Evolutionary conservation across 139 green algal species (phyloP).

Genomic region (Diplosphaera chodatii): DNA sequence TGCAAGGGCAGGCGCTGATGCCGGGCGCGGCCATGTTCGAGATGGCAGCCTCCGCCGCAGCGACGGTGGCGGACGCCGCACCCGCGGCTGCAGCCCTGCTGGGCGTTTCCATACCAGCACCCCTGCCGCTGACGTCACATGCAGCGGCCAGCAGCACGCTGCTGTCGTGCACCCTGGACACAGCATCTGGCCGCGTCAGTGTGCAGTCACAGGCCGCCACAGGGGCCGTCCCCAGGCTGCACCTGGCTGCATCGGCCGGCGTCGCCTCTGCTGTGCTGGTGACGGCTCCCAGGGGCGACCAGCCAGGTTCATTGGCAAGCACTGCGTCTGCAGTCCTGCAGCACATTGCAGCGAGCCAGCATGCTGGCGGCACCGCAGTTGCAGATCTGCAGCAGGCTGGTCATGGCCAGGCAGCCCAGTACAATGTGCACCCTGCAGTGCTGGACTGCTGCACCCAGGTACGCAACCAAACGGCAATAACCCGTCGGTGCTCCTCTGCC

Average conservation of each 20-base stretch:
- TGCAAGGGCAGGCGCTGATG: slow-evolving; percentile 31
- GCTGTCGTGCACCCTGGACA: not conserved
- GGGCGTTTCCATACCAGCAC: slow-evolving; percentile 31
- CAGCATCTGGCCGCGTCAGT: not conserved
- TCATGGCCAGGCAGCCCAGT: not conserved
- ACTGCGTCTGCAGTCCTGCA: not conserved
- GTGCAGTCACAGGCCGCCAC: not conserved
- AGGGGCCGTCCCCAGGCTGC: not conserved
- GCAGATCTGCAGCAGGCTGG: not conserved
- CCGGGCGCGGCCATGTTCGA: slow-evolving; percentile 64
- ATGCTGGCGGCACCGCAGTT: not conserved
- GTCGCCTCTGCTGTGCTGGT: too few species aligned
- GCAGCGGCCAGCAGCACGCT: not conserved
- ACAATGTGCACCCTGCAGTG: slow-evolving; percentile 15
- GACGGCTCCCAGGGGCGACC: too few species aligned
- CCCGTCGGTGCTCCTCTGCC: too few species aligned
- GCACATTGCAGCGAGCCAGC: not conserved
- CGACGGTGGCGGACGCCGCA: not conserved
- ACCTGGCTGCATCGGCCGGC: not conserved
- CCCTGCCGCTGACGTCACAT: slow-evolving; percentile 23
- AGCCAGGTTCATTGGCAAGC: too few species aligned
- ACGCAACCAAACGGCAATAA: too few species aligned
- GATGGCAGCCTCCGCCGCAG: slow-evolving; percentile 25
- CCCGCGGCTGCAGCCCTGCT: slow-evolving; percentile 8
- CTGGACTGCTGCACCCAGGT: slow-evolving; percentile 19